Base-by-base conservation (phyloP, 495 filamentous ascomycete species). In the Achaetomiella virescens region DNA sequence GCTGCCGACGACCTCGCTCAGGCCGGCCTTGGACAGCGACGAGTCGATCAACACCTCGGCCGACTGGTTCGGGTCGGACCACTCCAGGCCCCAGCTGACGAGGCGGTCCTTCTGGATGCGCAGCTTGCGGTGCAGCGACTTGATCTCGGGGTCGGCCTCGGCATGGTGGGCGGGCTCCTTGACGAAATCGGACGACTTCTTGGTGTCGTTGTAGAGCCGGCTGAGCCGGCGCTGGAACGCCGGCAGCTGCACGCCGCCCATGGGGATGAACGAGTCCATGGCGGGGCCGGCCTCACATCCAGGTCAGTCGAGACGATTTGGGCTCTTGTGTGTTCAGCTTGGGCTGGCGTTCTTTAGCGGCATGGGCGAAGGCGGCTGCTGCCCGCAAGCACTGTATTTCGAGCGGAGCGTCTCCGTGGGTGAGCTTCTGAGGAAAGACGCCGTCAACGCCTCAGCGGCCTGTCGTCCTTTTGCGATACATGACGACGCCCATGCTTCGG, bases 131-230 rank as follows among this genome's bases (percentile, higher is more conserved):
- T 83, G 78, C 10, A 81, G 66, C 25, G 74, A 69, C 64, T 78
- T 72, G 63, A 81, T 72, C 60, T 83, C 78, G 43, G 79, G 79
- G 51, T 80, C 78, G 44, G 70, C 70, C 29, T 76, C 77, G 50
- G 73, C 73, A 47, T 74, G 77, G 60, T 82, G 86, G 31, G 79
- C 80, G 7, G 84, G 84, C 18, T 86, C 87, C 53, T 86, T 87
- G 60, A 90, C 82, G 61, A 86, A 89, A 67, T 91, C 87, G 70
- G 87, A 91, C 14, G 87, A 90, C 48, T 84, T 87, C 66, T 96
- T 96, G 44, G 90, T 92, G 72, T 96, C 90, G 61, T 89, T 87
- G 71, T 95, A 96, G 62, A 95, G 81, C 70, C 92, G 86, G 46
- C 90, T 93, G 37, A 96, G 79, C 58, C 89, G 84, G 56, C 86